phyloP scores from a whole-genome alignment of 2,329 filamentous ascomycete species.

The Pseudophaeomoniella oleicola region DNA sequence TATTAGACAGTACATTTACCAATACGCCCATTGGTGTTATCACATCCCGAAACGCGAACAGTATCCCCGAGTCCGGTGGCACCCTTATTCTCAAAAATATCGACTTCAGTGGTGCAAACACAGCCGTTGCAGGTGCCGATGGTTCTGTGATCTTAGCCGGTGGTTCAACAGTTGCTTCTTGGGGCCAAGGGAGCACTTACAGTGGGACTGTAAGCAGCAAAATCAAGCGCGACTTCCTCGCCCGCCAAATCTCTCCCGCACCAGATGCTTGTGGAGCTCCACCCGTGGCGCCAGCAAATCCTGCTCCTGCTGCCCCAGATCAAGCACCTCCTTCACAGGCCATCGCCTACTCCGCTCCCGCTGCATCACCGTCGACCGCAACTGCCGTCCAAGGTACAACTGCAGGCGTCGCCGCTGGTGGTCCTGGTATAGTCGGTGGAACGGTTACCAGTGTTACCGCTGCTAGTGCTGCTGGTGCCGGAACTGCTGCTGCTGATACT shows the following conservation, averaged over 20 bases:
- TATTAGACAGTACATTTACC: conserved; percentile 66
- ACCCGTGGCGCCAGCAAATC: conserved; percentile 5
- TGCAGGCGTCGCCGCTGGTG: neutral
- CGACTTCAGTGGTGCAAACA: conserved; percentile 57
- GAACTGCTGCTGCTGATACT: conserved; percentile 1
- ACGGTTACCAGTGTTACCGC: conserved; percentile 6
- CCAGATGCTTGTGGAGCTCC: neutral
- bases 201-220: conserved; percentile 16
- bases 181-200: conserved; percentile 69
- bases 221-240: conserved; percentile 15
- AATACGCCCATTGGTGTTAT: conserved; percentile 64
- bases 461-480: conserved; percentile 4
- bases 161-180: conserved; percentile 54
- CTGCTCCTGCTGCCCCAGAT: conserved; percentile 3
- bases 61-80: conserved; percentile 56
- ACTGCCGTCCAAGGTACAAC: neutral
- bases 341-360: conserved; percentile 1
- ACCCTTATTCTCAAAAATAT: conserved; percentile 81
- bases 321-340: conserved; percentile 7
- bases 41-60: conserved; percentile 53
- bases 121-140: conserved; percentile 47
- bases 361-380: neutral
- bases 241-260: conserved; percentile 12
- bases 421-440: neutral
- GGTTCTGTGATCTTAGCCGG: conserved; percentile 53